Conservation (phyloP, 305 asterid genomes). For the Fraxinus dipetala region DNA sequence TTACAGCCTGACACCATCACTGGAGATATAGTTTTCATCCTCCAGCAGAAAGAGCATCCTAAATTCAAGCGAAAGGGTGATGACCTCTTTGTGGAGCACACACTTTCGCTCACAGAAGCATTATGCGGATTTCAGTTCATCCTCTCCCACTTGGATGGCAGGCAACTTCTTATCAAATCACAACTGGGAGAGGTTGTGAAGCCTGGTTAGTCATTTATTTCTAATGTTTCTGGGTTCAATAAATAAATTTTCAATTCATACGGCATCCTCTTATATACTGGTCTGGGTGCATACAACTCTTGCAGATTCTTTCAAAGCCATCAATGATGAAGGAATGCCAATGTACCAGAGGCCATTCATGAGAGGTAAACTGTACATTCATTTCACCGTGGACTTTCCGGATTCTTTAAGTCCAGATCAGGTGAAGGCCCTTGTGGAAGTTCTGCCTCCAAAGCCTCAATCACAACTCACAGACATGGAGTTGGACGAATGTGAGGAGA, state of each 20-base stretch:
- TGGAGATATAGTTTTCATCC: conserved; percentile 71
- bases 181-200: conserved; percentile 76
- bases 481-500: conserved; percentile 57
- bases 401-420: conserved; percentile 40
- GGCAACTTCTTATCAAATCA: conserved; percentile 71
- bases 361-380: conserved; percentile 57
- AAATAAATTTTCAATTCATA: background rate
- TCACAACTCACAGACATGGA: conserved; percentile 52
- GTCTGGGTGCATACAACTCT: background rate
- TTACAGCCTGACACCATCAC: conserved; percentile 76
- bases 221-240: background rate
- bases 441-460: conserved; percentile 43
- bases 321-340: conserved; percentile 63
- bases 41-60: conserved; percentile 81
- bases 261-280: background rate
- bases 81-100: conserved; percentile 70
- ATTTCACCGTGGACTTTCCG: conserved; percentile 54
- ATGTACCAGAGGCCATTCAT: conserved; percentile 53
- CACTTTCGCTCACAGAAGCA: conserved; percentile 65
- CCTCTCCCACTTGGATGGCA: conserved; percentile 61
- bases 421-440: conserved; percentile 36
- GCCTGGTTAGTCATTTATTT: conserved; percentile 50
- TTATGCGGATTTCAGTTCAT: conserved; percentile 79
- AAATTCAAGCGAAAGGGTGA: conserved; percentile 77
- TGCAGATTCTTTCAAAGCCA: conserved; percentile 54